Base-by-base conservation (phyloP, 2,329 filamentous ascomycete genomes). In the Davidsoniella neocaledoniae region DNA sequence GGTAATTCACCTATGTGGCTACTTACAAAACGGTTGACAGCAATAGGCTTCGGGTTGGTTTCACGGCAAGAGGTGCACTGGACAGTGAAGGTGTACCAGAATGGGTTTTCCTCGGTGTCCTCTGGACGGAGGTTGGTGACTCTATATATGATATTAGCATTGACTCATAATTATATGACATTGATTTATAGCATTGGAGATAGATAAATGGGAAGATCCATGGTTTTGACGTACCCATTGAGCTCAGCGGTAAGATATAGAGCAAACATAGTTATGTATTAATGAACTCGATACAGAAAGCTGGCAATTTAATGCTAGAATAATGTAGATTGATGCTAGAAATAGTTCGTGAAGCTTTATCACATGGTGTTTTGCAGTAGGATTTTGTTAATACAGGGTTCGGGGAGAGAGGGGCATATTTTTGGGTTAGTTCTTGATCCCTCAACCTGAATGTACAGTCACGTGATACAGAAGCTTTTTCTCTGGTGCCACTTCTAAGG, bases 41-140 rank as follows among this genome's bases (percentile, higher is more conserved):
- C 82, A 48, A 98, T 78, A 68, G 77, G 80, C 58, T 95, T 98
- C 9, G 83, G 75, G 63, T 98, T 88, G 1, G 74, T 80, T 65
- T 98, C 91, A 54, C 87, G 80, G 66, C 91, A 98, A 49, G 88
- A 94, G n/a, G 86, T 95, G 68, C 91, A 98, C 70, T 95, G 86
- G 36, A 98, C 90, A 62, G 84, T 91, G 76, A 98, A 96, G 46
- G 86, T 95, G 69, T 94, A 98, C 74, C 83, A 94, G 69, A 95
- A 98, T 3, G 87, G 86, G 53, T 74, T 76, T 16, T 85, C 84
- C 58, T 80, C 70, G 5, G 80, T 86, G 64, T 98, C 91, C 57
- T 80, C 72, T 6, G 91, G 91, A 51, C 81, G 81, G 57, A 98
- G 78, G 60, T 91, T 83, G 53, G 87, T 95, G 53, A 98, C 87